A percentile compares a stretch with the other conserved stretches of the same genome.
These are phyloP conservation scores for Myxozyma monticola DNA, from an alignment of 805 yeast genomes.

Conservation along the genomic window DNA sequence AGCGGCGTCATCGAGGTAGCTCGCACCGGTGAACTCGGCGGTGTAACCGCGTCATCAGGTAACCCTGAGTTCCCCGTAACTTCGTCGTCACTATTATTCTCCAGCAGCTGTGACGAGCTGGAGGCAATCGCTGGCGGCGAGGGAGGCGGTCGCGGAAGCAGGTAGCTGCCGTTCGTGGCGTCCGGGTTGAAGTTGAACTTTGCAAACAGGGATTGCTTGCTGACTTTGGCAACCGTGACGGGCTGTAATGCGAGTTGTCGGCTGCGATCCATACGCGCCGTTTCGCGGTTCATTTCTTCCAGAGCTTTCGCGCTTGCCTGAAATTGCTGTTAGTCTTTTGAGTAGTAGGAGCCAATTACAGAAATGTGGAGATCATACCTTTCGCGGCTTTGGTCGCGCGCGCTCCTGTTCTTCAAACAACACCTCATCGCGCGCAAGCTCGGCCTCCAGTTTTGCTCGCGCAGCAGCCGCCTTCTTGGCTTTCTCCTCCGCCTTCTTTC, in stretches of 20 bases:
- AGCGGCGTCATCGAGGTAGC: background rate
- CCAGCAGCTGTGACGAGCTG: background rate
- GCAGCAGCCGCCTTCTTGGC: too few relatives aligned
- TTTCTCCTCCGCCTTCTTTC: too few relatives aligned
- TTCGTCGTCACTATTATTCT: background rate
- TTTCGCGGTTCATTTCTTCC: constrained; percentile 25
- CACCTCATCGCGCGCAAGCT: too few relatives aligned
- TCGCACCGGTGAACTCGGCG: constrained; percentile 6
- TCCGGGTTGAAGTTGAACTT: constrained; percentile 14
- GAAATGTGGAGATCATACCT: too few relatives aligned
- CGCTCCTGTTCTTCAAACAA: too few relatives aligned
- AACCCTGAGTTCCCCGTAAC: background rate
- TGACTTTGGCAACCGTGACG: constrained; percentile 10
- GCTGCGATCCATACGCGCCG: constrained; percentile 27
- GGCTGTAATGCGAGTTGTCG: constrained; percentile 22
- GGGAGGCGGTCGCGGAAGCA: background rate
- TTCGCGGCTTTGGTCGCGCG: too few relatives aligned
- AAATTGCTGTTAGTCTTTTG: too few relatives aligned
- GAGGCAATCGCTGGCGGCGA: constrained; percentile 1
- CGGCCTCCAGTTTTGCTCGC: too few relatives aligned
- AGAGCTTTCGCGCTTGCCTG: constrained; percentile 30
- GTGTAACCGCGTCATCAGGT: constrained; percentile 1
- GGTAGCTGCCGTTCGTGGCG: constrained; percentile 7
- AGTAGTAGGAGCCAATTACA: too few relatives aligned
- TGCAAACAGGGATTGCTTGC: constrained; percentile 17